Conservation (phyloP, 176 grass and related monocot species). For the Luzula sylvatica region DNA sequence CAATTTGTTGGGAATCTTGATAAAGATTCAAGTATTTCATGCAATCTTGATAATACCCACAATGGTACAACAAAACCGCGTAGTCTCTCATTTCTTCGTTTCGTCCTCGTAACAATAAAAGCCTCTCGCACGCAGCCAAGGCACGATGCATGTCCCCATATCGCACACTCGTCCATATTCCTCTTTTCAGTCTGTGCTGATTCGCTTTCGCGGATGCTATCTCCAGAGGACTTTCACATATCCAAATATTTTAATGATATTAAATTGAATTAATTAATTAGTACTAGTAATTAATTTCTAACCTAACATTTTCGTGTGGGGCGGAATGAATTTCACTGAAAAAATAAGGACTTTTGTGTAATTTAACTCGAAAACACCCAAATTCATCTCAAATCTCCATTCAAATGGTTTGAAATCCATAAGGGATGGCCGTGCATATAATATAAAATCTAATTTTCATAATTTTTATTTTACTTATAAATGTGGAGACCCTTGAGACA, state of each 20-base stretch:
- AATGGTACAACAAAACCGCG: constrained; percentile 75
- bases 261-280: too few species aligned
- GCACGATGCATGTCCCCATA: constrained; percentile 92
- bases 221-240: constrained; percentile 40
- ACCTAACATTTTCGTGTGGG: constrained; percentile 48
- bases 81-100: constrained; percentile 63
- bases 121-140: constrained; percentile 78
- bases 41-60: constrained; percentile 72
- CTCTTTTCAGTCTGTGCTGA: constrained; percentile 76
- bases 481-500: too few species aligned
- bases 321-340: constrained; percentile 25
- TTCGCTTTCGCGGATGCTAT: constrained; percentile 86
- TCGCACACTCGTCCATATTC: constrained; percentile 66
- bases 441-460: too few species aligned
- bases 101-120: constrained; percentile 46
- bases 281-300: not conserved
- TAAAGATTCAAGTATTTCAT: constrained; percentile 46
- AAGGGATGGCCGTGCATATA: too few species aligned
- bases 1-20: constrained; percentile 29
- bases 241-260: too few species aligned
- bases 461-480: too few species aligned
- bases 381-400: too few species aligned
- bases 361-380: too few species aligned
- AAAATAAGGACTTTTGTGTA: too few species aligned
- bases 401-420: too few species aligned